phyloP scores from a whole-genome alignment of 2,329 filamentous ascomycete species.

The Capronia epimyces region DNA sequence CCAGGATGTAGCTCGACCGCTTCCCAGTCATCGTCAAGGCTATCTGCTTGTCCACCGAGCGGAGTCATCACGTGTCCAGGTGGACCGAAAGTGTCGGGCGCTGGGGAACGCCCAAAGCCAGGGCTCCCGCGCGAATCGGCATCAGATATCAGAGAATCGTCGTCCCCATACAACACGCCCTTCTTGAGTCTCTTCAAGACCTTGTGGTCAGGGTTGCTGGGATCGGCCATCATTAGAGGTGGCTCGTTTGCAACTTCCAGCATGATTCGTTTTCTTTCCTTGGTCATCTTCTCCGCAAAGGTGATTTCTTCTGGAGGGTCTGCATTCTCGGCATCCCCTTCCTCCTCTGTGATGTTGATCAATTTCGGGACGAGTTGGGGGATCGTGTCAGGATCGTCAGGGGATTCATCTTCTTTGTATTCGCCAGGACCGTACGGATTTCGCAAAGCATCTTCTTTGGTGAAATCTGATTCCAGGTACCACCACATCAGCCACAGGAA shows the following conservation, averaged over 20 bases:
- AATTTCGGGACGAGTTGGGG: constrained; percentile 46
- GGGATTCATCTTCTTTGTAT: constrained; percentile 26
- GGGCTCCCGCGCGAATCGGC: constrained; percentile 28
- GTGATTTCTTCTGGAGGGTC: constrained; percentile 46
- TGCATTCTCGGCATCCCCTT: constrained; percentile 48
- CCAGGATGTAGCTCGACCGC: constrained; percentile 35
- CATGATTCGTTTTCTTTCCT: constrained; percentile 46
- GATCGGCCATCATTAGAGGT: constrained; percentile 23
- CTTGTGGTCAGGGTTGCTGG: constrained; percentile 35
- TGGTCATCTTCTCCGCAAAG: constrained; percentile 46
- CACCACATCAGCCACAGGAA: constrained; percentile 99
- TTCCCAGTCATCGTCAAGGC: constrained; percentile 38
- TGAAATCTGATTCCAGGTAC: constrained; percentile 85
- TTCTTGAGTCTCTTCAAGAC: constrained; percentile 43
- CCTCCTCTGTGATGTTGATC: constrained; percentile 45
- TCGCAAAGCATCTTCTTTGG: constrained; percentile 74
- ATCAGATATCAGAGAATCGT: constrained; percentile 26
- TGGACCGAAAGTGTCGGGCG: constrained; percentile 13
- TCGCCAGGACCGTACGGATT: constrained; percentile 74
- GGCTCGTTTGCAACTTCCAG: constrained; percentile 38
- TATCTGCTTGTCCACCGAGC: constrained; percentile 27
- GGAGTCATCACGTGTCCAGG: constrained; percentile 22
- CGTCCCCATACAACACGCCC: constrained; percentile 30
- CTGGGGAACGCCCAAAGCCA: constrained; percentile 23
- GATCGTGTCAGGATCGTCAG: constrained; percentile 38